These are phyloP conservation scores for Crithidia expoeki DNA, from an alignment of 208 protist species.

Conservation along the genomic window DNA sequence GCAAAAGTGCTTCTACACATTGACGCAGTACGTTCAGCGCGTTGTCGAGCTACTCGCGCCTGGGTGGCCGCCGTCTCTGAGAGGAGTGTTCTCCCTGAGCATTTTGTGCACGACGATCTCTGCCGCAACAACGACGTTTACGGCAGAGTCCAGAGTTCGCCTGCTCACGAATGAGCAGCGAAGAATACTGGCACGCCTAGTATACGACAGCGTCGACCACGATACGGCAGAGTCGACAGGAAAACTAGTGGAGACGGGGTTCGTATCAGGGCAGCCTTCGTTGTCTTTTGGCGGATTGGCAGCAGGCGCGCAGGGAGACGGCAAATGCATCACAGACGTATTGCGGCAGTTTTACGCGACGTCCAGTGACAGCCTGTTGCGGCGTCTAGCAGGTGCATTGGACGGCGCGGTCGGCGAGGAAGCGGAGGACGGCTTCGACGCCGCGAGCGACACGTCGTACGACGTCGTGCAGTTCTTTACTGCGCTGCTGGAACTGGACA, in stretches of 20 bases:
- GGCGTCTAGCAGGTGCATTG: slow-evolving; percentile 4
- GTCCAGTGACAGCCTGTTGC: slow-evolving; percentile 40
- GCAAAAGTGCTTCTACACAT: slow-evolving; percentile 75
- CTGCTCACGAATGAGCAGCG: slow-evolving; percentile 29
- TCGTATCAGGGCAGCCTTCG: neutral
- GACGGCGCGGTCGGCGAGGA: neutral
- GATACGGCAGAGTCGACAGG: neutral
- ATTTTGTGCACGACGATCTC: slow-evolving; percentile 37
- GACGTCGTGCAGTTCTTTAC: slow-evolving; percentile 43
- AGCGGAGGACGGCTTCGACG: neutral
- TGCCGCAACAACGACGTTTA: slow-evolving; percentile 15
- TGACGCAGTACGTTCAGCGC: slow-evolving; percentile 63
- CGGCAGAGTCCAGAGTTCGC: neutral
- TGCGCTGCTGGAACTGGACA: slow-evolving; percentile 33
- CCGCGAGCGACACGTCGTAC: slow-evolving; percentile 18
- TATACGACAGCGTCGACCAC: slow-evolving; percentile 5
- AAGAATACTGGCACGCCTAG: slow-evolving; percentile 13
- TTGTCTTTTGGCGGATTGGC: neutral
- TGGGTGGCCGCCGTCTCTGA: slow-evolving; percentile 71
- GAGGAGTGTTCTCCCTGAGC: slow-evolving; percentile 66
- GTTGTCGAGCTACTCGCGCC: slow-evolving; percentile 56
- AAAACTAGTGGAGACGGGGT: neutral
- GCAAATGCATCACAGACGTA: neutral
- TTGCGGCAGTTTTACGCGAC: slow-evolving; percentile 14
- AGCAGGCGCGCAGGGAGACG: neutral